Conservation (phyloP, 1,139 yeast species). For the Trichomonascaceae sp. region DNA sequence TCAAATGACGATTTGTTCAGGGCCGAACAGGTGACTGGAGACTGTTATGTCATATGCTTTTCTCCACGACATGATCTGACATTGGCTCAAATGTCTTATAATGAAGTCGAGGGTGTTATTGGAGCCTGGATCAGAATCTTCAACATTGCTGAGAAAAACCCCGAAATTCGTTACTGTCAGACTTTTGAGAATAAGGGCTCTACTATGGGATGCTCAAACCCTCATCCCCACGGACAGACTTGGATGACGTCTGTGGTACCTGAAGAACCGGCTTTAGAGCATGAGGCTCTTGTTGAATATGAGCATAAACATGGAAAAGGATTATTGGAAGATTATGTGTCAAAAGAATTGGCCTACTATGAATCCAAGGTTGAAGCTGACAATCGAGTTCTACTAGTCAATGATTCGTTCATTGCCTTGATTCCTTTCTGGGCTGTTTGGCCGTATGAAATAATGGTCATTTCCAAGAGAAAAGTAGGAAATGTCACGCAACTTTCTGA, state of each 20-base stretch:
- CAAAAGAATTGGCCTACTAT: slow-evolving; percentile 46
- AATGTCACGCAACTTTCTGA: slow-evolving; percentile 47
- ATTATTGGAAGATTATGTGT: slow-evolving; percentile 60
- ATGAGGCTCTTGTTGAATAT: slow-evolving; percentile 47
- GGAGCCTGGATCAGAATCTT: slow-evolving; percentile 57
- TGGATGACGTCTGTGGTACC: slow-evolving; percentile 70
- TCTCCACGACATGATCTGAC: slow-evolving; percentile 67
- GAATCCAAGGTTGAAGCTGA: slow-evolving; percentile 25
- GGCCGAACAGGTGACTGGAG: slow-evolving; percentile 59
- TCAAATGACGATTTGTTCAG: slow-evolving; percentile 40
- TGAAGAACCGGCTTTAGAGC: slow-evolving; percentile 60
- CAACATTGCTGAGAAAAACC: slow-evolving; percentile 37
- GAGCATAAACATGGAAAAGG: slow-evolving; percentile 39
- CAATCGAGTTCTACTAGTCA: slow-evolving; percentile 49
- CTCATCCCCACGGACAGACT: slow-evolving; percentile 74
- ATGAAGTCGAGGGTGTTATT: slow-evolving; percentile 45
- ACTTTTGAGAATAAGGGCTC: slow-evolving; percentile 74
- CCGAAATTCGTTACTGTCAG: slow-evolving; percentile 53
- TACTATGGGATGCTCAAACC: slow-evolving; percentile 79
- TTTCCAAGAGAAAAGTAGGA: slow-evolving; percentile 50
- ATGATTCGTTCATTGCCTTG: slow-evolving; percentile 60
- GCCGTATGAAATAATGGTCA: slow-evolving; percentile 70
- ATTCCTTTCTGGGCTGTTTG: slow-evolving; percentile 83
- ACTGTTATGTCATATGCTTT: slow-evolving; percentile 68
- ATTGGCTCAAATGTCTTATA: slow-evolving; percentile 52